Percentiles rank a stretch among this genome's conserved stretches.
Evolutionary conservation across 441 rosid species (phyloP).

Genomic region (Geranium incanum): DNA sequence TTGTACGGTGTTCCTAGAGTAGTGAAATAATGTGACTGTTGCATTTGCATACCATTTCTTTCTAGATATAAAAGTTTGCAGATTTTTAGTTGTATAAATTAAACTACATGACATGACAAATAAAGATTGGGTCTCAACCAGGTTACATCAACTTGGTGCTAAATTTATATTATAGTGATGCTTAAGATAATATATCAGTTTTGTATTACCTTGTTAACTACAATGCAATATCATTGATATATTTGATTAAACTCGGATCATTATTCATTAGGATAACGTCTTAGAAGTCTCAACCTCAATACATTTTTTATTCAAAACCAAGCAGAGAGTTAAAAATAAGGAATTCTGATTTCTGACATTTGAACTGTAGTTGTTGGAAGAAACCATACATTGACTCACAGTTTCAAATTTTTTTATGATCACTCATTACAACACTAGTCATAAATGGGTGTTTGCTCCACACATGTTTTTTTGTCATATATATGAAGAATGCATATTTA

Average conservation of each 20-base stretch:
- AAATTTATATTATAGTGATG: not conserved
- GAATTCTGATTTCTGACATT: not conserved
- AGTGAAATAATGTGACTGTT: not conserved
- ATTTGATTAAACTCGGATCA: not conserved
- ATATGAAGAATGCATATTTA: not conserved
- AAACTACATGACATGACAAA: not conserved
- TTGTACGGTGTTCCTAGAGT: not conserved
- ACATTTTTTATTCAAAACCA: not conserved
- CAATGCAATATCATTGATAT: not conserved
- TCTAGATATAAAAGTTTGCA: not conserved
- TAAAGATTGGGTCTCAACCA: not conserved
- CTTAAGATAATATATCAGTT: not conserved
- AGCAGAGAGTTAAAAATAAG: not conserved
- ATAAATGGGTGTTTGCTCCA: not conserved
- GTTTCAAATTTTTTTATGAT: too few relatives aligned
- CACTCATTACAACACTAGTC: not conserved
- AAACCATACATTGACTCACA: not conserved
- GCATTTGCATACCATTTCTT: not conserved
- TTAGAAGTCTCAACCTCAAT: not conserved
- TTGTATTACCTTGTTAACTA: not conserved
- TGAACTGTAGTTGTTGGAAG: not conserved
- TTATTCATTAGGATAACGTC: not conserved
- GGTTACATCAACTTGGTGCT: not conserved
- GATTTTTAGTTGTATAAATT: not conserved
- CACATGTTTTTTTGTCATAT: not conserved